Conservation (phyloP, 768 basidiomycete genomes). For the Zangia roseola region DNA sequence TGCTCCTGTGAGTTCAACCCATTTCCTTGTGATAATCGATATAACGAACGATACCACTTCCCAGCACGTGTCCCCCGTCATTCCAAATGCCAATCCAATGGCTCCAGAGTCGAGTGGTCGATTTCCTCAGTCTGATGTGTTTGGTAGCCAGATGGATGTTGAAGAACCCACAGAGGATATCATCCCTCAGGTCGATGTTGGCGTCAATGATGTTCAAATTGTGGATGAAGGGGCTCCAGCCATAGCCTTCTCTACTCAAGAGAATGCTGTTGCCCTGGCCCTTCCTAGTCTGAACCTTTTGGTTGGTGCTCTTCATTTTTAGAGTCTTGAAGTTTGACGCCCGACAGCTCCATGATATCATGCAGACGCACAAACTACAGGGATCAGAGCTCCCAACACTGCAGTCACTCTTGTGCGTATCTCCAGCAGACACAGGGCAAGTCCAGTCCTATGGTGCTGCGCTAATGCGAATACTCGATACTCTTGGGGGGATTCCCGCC, state of each 20-base stretch:
- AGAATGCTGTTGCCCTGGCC: slow-evolving; percentile 33
- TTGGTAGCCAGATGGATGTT: slow-evolving; percentile 13
- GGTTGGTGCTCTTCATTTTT: slow-evolving; percentile 37
- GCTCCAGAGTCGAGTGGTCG: slow-evolving; percentile 5
- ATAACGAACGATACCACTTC: neutral
- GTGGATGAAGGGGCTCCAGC: slow-evolving; percentile 22
- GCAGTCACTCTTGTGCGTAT: slow-evolving; percentile 48
- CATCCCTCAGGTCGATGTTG: slow-evolving; percentile 14
- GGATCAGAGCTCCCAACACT: slow-evolving; percentile 44
- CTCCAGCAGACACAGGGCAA: slow-evolving; percentile 25
- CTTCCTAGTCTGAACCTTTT: slow-evolving; percentile 54
- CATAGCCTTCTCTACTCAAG: slow-evolving; percentile 23
- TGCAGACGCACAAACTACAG: slow-evolving; percentile 55
- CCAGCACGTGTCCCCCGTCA: slow-evolving; percentile 12
- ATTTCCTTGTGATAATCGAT: neutral
- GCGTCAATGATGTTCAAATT: slow-evolving; percentile 38
- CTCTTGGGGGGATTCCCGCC: slow-evolving; percentile 26
- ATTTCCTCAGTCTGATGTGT: slow-evolving; percentile 21
- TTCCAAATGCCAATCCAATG: slow-evolving; percentile 28
- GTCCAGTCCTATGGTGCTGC: slow-evolving; percentile 40
- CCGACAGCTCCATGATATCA: slow-evolving; percentile 53
- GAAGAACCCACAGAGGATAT: slow-evolving; percentile 11
- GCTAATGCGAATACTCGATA: slow-evolving; percentile 37
- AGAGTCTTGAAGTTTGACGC: slow-evolving; percentile 3
- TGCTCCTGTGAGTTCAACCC: slow-evolving; percentile 6